Conservation (phyloP, 495 filamentous ascomycete species). For the Tuber indicum region DNA sequence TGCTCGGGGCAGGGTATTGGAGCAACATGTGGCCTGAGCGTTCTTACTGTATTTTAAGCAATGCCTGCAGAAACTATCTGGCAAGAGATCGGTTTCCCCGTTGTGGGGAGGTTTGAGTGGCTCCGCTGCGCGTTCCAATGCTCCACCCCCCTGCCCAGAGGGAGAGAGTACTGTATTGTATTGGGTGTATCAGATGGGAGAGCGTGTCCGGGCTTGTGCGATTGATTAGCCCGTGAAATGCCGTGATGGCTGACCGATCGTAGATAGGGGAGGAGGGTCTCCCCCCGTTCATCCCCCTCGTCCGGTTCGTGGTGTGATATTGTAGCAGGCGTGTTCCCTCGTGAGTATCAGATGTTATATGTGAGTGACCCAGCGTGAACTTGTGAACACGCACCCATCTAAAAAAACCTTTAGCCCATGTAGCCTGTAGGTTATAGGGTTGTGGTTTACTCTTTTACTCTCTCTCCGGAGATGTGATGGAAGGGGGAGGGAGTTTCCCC, state of each 20-base stretch:
- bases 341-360: rapidly evolving
- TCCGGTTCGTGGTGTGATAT: background rate
- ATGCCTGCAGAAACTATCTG: no score
- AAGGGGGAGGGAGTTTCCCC: no score
- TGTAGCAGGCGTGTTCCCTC: background rate
- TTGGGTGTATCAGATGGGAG: background rate
- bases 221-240: background rate
- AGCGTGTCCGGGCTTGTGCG: background rate
- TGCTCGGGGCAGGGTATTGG: no score
- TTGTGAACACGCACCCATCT: background rate
- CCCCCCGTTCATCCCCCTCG: background rate
- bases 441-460: background rate
- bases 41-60: no score
- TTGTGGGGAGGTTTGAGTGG: no score
- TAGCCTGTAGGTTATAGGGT: background rate
- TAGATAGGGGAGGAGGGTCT: no score
- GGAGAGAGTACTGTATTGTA: no score
- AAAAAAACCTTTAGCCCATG: background rate
- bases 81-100: no score
- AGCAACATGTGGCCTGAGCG: no score
- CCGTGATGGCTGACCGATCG: background rate
- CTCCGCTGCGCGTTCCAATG: no score
- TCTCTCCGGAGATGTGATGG: no score
- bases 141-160: no score
- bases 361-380: background rate